These are phyloP conservation scores for Fusarium sarcochroum DNA, from an alignment of 2,329 filamentous ascomycete species.

Conservation along the genomic window DNA sequence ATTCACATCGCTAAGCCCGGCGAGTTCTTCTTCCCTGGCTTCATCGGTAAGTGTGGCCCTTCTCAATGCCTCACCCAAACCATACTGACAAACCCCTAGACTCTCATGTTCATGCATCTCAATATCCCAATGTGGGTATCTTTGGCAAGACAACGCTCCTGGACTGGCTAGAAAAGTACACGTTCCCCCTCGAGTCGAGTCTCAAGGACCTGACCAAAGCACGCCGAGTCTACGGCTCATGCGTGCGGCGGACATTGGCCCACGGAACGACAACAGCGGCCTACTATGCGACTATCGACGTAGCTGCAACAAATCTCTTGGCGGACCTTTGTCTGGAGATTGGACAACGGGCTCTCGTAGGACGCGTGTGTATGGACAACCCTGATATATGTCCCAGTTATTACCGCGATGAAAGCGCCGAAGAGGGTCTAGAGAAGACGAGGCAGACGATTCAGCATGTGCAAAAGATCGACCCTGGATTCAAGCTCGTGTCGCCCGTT, in stretches of 20 bases:
- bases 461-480: constrained; percentile 72
- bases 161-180: constrained; percentile 94
- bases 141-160: constrained; percentile 95
- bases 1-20: constrained; percentile 58
- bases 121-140: constrained; percentile 94
- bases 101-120: constrained; percentile 94
- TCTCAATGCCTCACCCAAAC: neutral
- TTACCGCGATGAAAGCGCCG: constrained; percentile 81
- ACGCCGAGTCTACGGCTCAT: constrained; percentile 79
- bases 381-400: constrained; percentile 75
- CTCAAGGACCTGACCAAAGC: constrained; percentile 76
- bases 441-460: constrained; percentile 76
- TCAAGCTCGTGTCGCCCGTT: constrained; percentile 79
- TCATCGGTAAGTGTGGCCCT: constrained; percentile 71
- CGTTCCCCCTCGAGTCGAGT: constrained; percentile 90
- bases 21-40: constrained; percentile 87
- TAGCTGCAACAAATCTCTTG: constrained; percentile 90
- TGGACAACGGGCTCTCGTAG: constrained; percentile 92
- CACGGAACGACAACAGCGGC: constrained; percentile 94
- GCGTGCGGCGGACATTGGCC: constrained; percentile 83
- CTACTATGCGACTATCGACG: constrained; percentile 95
- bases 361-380: constrained; percentile 95
- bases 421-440: constrained; percentile 69
- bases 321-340: constrained; percentile 83
- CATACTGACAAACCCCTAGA: constrained; percentile 65